Conservation (phyloP, 2,329 filamentous ascomycete species). For the Epichloe typhina region DNA sequence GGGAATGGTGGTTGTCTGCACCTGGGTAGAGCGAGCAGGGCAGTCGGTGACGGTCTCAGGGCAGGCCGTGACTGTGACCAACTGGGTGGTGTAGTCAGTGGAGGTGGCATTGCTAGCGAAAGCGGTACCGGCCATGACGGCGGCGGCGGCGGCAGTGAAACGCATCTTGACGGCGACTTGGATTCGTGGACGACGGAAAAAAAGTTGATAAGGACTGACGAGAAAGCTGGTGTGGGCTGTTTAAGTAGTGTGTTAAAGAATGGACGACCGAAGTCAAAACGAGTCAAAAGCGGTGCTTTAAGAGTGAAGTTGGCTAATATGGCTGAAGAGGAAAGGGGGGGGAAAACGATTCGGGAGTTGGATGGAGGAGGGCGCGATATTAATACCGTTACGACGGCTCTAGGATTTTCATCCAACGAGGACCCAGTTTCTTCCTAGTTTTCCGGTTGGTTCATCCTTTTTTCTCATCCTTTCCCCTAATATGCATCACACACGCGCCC, state of each 20-base stretch:
- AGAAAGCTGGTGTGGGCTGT: conserved; percentile 17
- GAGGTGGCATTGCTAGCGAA: conserved; percentile 15
- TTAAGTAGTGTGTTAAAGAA: conserved; percentile 28
- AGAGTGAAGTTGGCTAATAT: conserved; percentile 26
- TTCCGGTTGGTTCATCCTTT: too few relatives aligned
- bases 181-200: conserved; percentile 19
- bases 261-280: conserved; percentile 43
- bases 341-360: conserved; percentile 20
- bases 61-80: conserved; percentile 50
- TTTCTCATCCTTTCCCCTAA: neutral
- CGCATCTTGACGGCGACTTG: conserved; percentile 42
- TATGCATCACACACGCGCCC: neutral
- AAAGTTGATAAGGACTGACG: conserved; percentile 20
- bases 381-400: conserved; percentile 24
- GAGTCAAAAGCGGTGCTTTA: conserved; percentile 27
- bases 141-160: conserved; percentile 35
- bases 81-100: conserved; percentile 43
- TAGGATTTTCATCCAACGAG: neutral
- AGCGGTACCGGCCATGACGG: conserved; percentile 27
- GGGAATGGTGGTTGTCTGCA: conserved; percentile 25
- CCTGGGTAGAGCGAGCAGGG: conserved; percentile 29
- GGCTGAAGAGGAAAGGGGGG: conserved; percentile 26
- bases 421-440: neutral
- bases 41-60: conserved; percentile 48
- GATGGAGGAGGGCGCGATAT: conserved; percentile 28